Percentiles rank a stretch among this genome's conserved stretches.
phyloP scores from a whole-genome alignment of 805 yeast genomes.

The Ogataea neopini region DNA sequence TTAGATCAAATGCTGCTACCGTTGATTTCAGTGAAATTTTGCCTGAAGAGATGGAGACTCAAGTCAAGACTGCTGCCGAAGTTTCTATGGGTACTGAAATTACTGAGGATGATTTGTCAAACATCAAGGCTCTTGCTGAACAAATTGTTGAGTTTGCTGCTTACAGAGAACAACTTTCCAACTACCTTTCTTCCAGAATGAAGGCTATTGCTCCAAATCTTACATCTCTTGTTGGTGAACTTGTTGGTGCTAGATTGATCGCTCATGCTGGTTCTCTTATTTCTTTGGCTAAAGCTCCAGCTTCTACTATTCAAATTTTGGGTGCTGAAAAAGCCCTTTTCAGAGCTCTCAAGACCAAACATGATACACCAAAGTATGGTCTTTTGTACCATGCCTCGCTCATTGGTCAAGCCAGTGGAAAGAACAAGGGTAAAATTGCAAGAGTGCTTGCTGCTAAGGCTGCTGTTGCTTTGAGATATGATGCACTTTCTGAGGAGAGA shows the following conservation, averaged over 20 bases:
- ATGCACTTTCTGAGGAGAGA: slow-evolving; percentile 95
- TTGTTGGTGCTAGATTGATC: slow-evolving; percentile 96
- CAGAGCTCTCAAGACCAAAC: slow-evolving; percentile 98
- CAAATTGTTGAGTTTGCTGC: slow-evolving; percentile 95
- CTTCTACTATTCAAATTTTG: slow-evolving; percentile 95
- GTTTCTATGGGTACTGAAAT: slow-evolving; percentile 99
- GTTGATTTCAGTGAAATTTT: slow-evolving; percentile 87
- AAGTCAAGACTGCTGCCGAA: slow-evolving; percentile 95
- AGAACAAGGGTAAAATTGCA: slow-evolving; percentile 98
- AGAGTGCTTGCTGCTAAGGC: slow-evolving; percentile 98
- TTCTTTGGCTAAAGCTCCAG: slow-evolving; percentile 96
- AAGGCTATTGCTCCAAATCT: slow-evolving; percentile 98
- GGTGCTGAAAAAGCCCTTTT: slow-evolving; percentile 99
- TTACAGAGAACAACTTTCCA: slow-evolving; percentile 93
- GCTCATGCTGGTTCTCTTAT: slow-evolving; percentile 96
- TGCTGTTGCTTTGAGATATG: slow-evolving; percentile 94
- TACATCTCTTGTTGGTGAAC: slow-evolving; percentile 94
- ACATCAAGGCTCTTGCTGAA: slow-evolving; percentile 88
- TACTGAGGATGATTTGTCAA: slow-evolving; percentile 83
- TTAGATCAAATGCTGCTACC: slow-evolving; percentile 86
- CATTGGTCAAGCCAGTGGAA: slow-evolving; percentile 97
- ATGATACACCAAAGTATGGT: slow-evolving; percentile 98
- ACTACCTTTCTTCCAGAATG: slow-evolving; percentile 92
- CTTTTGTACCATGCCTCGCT: slow-evolving; percentile 93
- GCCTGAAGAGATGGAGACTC: slow-evolving; percentile 92